phyloP scores from a whole-genome alignment of 2,329 filamentous ascomycete genomes.

The Eurotiales sp. region DNA sequence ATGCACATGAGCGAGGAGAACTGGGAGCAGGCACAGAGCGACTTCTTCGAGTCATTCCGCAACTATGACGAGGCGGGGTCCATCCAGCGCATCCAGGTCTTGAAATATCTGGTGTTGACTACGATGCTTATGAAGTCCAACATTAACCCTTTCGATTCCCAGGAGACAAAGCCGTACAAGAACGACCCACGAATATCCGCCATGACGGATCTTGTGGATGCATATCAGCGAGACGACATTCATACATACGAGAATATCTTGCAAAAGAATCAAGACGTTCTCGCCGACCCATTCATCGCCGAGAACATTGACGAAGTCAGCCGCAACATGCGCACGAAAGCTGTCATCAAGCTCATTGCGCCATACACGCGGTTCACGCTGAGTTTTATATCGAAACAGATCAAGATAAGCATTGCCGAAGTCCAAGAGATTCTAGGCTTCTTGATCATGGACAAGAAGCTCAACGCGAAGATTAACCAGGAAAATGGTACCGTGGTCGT shows the following conservation, averaged over 20 bases:
- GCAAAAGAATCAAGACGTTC: conserved; percentile 79
- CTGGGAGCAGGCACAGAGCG: conserved; percentile 93
- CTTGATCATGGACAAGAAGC: conserved; percentile 84
- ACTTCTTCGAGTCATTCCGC: conserved; percentile 98
- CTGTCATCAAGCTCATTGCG: conserved; percentile 85
- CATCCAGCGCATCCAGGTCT: conserved; percentile 89
- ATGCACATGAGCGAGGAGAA: conserved; percentile 99
- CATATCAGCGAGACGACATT: conserved; percentile 93
- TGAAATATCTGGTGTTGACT: conserved; percentile 93
- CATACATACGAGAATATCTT: conserved; percentile 85
- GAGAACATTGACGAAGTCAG: conserved; percentile 99
- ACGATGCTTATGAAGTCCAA: conserved; percentile 98
- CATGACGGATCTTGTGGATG: conserved; percentile 96
- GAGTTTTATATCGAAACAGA: conserved; percentile 78
- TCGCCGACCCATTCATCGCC: conserved; percentile 91
- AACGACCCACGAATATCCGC: conserved; percentile 90
- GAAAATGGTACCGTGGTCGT: conserved; percentile 80
- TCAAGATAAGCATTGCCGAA: conserved; percentile 79
- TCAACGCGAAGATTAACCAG: conserved; percentile 86
- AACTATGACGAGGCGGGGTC: conserved; percentile 99
- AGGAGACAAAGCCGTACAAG: conserved; percentile 98
- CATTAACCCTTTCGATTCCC: conserved; percentile 98
- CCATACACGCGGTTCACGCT: conserved; percentile 92
- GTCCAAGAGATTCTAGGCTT: conserved; percentile 95
- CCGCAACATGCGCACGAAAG: conserved; percentile 95